phyloP scores from a whole-genome alignment of 257 asterid species.

The Salvia hispanica region DNA sequence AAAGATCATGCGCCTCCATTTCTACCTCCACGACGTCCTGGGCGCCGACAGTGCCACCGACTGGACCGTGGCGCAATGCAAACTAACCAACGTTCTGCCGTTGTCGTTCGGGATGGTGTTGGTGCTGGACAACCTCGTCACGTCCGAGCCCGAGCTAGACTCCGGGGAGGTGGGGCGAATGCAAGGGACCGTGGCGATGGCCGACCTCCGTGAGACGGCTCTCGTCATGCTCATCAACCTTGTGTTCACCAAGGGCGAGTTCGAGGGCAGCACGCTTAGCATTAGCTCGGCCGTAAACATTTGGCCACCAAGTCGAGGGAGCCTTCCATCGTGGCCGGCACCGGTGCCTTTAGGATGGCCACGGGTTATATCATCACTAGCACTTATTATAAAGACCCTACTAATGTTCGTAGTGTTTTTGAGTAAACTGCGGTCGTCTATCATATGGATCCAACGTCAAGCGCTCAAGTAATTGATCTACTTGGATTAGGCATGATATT shows the following conservation, averaged over 20 bases:
- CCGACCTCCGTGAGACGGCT: constrained; percentile 36
- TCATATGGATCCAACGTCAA: not conserved
- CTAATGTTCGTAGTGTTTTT: constrained; percentile 11
- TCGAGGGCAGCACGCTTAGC: constrained; percentile 39
- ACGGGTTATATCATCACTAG: constrained; percentile 32
- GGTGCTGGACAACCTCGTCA: constrained; percentile 34
- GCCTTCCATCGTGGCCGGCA: constrained; percentile 43
- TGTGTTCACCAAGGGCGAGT: constrained; percentile 35
- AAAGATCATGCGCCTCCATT: constrained; percentile 32
- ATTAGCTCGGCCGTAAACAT: constrained; percentile 38
- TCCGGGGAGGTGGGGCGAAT: constrained; percentile 38
- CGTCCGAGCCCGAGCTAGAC: not conserved
- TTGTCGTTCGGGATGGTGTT: constrained; percentile 28
- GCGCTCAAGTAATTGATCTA: no score
- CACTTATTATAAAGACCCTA: constrained; percentile 22
- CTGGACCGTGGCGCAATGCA: constrained; percentile 27
- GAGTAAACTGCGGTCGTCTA: constrained; percentile 24
- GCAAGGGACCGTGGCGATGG: constrained; percentile 37
- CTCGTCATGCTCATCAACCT: constrained; percentile 36
- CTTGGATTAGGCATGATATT: no score
- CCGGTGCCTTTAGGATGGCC: constrained; percentile 41
- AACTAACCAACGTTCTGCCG: constrained; percentile 19
- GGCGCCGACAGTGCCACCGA: constrained; percentile 32
- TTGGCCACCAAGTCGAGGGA: constrained; percentile 21
- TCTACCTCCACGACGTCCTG: constrained; percentile 36